Percentiles rank a stretch among this genome's conserved stretches.
phyloP scores from a whole-genome alignment of 805 yeast species.

The Metschnikowia noctiluminum region DNA sequence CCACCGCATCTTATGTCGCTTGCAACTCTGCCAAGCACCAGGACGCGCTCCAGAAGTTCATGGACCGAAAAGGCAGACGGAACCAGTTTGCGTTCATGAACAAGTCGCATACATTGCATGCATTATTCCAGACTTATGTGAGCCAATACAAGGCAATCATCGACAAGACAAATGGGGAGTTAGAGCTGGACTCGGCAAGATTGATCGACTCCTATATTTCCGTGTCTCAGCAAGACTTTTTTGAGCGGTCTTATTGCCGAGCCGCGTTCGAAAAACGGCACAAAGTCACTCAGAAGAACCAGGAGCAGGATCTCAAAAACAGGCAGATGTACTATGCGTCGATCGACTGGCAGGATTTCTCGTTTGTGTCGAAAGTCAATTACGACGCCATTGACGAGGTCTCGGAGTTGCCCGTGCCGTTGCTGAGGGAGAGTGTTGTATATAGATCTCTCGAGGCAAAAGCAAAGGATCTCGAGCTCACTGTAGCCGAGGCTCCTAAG shows the following conservation, averaged over 20 bases:
- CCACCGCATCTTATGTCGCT: constrained; percentile 69
- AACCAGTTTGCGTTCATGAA: constrained; percentile 69
- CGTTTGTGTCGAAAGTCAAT: constrained; percentile 63
- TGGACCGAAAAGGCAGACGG: constrained; percentile 33
- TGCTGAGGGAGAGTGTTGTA: constrained; percentile 56
- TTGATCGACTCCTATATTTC: constrained; percentile 16
- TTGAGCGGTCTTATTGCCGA: constrained; percentile 48
- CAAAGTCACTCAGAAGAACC: constrained; percentile 32
- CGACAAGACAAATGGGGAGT: constrained; percentile 12
- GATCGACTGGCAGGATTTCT: constrained; percentile 86
- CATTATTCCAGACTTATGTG: constrained; percentile 46
- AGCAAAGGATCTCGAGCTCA: constrained; percentile 25
- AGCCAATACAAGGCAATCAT: constrained; percentile 49
- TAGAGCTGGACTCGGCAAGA: constrained; percentile 5
- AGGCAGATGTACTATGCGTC: constrained; percentile 56
- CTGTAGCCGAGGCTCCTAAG: constrained; percentile 9
- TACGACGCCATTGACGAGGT: constrained; percentile 61
- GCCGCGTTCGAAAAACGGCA: constrained; percentile 51
- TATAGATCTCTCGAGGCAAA: constrained; percentile 58
- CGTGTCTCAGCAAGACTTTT: constrained; percentile 28
- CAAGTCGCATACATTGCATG: constrained; percentile 56
- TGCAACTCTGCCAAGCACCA: constrained; percentile 49
- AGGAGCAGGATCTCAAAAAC: constrained; percentile 28
- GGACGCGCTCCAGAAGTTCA: constrained; percentile 33
- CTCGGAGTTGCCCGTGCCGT: constrained; percentile 53